Evolutionary conservation across 495 filamentous ascomycete species (phyloP), one percentile per base, ranked within the genome.

Genomic region (Wilcoxina mikolae): DNA sequence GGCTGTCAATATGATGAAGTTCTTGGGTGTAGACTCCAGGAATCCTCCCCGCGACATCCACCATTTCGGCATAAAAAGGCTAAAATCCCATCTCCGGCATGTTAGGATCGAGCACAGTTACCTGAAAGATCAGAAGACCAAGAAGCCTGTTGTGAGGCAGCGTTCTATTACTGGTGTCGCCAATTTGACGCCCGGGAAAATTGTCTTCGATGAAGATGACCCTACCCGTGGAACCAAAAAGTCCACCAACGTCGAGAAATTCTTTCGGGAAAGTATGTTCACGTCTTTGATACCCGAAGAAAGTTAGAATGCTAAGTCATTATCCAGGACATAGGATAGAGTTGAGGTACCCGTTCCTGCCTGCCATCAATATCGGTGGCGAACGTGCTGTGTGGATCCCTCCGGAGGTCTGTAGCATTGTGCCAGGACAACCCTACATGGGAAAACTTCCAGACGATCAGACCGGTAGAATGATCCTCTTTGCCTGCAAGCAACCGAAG

Each of bases 291-390:
- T n/a, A n/a, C n/a, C n/a, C n/a, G n/a, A n/a, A n/a, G n/a, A n/a
- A n/a, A n/a, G n/a, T n/a, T n/a, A n/a, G n/a, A n/a, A n/a, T n/a
- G n/a, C n/a, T n/a, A n/a, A n/a, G n/a, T n/a, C n/a, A n/a, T 17
- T 4, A 38, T 27, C 29, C 29, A 75, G 72, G 70, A 22, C 75
- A 78, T 64, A 64, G 71, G 2, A 70, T 75, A 2, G 61, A 57
- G 1, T 39, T 73, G 2, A 2, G 56, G 25, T 51, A 70, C 18
- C 68, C 70, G 0, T 56, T 64, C 0, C 54, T 76, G 4, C 84
- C 85, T 0, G 73, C 90, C 3, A 68, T 95, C 54, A 88, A 93
- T 60, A 72, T 82, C 11, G 85, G 84, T 3, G 79, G 67, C 17
- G 65, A 70, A 0, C 74, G 72, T 22, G 81, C 85, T 0, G 70